Conservation (phyloP, 345 rosid genomes). For the Linum trigynum region DNA sequence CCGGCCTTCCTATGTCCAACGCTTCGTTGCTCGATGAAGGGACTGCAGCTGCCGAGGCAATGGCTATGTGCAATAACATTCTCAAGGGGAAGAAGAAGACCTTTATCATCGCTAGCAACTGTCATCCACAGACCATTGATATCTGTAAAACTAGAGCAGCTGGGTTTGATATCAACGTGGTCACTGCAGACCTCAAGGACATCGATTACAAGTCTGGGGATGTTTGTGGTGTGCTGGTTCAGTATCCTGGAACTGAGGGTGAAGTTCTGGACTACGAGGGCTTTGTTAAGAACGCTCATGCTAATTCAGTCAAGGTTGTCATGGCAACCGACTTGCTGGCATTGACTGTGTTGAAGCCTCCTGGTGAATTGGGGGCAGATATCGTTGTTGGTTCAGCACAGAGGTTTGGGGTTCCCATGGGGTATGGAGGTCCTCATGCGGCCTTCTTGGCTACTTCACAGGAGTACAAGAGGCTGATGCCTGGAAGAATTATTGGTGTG, state of each 20-base stretch:
- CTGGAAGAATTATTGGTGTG: conserved; percentile 88
- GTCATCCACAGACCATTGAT: conserved; percentile 94
- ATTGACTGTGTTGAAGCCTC: conserved; percentile 87
- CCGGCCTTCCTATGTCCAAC: conserved; percentile 89
- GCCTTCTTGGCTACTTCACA: conserved; percentile 96
- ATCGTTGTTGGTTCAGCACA: conserved; percentile 95
- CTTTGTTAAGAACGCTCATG: conserved; percentile 83
- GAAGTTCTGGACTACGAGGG: conserved; percentile 83
- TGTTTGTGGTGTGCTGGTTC: conserved; percentile 93
- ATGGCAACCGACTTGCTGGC: conserved; percentile 94
- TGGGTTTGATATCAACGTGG: conserved; percentile 74
- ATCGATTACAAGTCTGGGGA: conserved; percentile 70
- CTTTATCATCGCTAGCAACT: conserved; percentile 68
- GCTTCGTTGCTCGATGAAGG: conserved; percentile 96
- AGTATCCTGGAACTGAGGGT: conserved; percentile 95
- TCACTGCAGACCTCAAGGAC: conserved; percentile 64
- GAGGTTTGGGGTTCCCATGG: conserved; percentile 98
- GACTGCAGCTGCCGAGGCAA: conserved; percentile 96
- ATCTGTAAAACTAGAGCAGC: conserved; percentile 85
- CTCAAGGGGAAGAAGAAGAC: conserved; percentile 89
- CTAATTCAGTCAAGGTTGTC: conserved; percentile 90
- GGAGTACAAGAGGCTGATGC: conserved; percentile 99
- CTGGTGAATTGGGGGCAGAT: conserved; percentile 90
- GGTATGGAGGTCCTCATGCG: conserved; percentile 98
- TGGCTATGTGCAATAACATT: conserved; percentile 97